Evolutionary conservation across 75 land plant species (phyloP).

Genomic region (Larix kaempferi): DNA sequence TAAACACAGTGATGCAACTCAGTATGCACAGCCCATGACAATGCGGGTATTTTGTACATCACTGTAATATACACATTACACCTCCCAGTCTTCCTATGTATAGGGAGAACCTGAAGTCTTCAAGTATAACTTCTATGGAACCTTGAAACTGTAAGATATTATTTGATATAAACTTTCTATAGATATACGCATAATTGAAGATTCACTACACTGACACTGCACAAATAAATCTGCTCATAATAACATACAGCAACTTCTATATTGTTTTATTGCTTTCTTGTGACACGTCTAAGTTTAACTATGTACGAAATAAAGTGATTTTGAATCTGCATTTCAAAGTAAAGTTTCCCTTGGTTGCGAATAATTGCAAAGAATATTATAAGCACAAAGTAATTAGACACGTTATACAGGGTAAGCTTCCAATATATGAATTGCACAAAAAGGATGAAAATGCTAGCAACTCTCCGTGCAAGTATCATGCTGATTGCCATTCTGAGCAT

Average conservation of each 20-base stretch:
- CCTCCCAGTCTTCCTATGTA: neutral
- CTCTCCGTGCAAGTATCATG: neutral
- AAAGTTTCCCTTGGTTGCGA: neutral
- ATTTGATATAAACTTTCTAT: neutral
- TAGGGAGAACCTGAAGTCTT: neutral
- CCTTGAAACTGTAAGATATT: neutral
- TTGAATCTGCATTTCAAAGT: neutral
- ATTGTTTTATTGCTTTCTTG: neutral
- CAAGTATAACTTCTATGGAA: neutral
- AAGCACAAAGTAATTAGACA: neutral
- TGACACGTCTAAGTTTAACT: neutral
- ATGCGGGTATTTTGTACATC: no score
- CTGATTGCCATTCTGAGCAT: slow-evolving; percentile 6
- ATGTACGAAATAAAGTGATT: neutral
- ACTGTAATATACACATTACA: neutral
- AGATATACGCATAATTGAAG: neutral
- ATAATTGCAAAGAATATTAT: neutral
- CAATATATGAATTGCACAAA: neutral
- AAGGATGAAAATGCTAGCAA: neutral
- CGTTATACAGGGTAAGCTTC: neutral
- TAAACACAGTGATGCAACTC: neutral
- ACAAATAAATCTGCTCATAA: neutral
- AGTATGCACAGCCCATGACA: neutral
- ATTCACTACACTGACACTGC: neutral
- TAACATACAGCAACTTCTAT: neutral